phyloP scores from a whole-genome alignment of 768 basidiomycete species.

The Lentinus brumalis region DNA sequence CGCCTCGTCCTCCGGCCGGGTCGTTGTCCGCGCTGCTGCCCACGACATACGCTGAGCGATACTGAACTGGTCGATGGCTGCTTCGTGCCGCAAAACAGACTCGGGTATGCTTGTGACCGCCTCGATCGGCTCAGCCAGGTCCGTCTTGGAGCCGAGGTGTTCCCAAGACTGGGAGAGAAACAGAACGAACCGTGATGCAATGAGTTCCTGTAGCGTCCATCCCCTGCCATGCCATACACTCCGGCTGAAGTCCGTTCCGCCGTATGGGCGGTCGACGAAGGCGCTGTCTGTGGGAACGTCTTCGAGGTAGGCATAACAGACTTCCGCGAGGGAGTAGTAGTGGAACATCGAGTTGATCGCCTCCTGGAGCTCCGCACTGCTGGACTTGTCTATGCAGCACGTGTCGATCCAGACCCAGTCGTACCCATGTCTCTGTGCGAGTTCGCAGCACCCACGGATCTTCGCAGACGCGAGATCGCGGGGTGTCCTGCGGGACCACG shows the following conservation, averaged over 20 bases:
- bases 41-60: slow-evolving; percentile 1
- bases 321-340: background rate
- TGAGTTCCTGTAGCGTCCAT: slow-evolving; percentile 9
- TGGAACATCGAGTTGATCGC: background rate
- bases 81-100: background rate
- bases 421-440: background rate
- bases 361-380: background rate
- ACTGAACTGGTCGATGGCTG: background rate
- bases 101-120: background rate
- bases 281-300: background rate
- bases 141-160: background rate
- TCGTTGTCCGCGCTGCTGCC: background rate
- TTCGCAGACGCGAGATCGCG: background rate
- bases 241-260: background rate
- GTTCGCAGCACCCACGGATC: background rate
- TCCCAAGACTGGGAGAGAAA: slow-evolving; percentile 1
- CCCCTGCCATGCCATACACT: slow-evolving; percentile 4
- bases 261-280: background rate
- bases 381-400: slow-evolving; percentile 1
- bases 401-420: background rate
- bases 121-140: background rate
- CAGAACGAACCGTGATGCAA: background rate
- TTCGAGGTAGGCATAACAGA: background rate
- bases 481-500: background rate
- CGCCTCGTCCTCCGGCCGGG: slow-evolving; percentile 1